Evolutionary conservation across 129 eudicot species (phyloP), one percentile per base, ranked within the genome.

Genomic region (Centaurea solstitialis): DNA sequence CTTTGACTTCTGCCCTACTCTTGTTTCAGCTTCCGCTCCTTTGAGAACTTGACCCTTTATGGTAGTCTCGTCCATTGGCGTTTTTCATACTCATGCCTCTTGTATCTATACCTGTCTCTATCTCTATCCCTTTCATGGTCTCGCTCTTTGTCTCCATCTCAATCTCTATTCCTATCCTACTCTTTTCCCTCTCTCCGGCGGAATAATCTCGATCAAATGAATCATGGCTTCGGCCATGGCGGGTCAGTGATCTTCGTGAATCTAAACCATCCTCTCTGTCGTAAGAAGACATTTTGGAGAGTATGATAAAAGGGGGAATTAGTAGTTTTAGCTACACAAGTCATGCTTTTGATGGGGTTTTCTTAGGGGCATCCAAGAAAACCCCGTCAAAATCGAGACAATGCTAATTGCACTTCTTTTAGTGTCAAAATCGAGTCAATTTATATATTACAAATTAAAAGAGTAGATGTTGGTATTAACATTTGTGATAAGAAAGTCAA

Each of bases 321-420:
- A 26, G 2, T 26, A 26, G 30, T 26, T 26, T 26, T 26, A 26
- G 30, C 30, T 26, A 26, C 30, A 26, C 30, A 26, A 26, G 30
- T 26, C 30, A 26, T 26, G 30, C 30, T 26, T 26, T 93, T 18
- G 99, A 98, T 69, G 99, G 93, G 17, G 99, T 92, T 81, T 88
- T 98, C 79, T 98, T 74, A 98, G 93, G 65, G 98, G 99, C 0
- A n/a, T n/a, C n/a, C n/a, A n/a, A n/a, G n/a, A n/a, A n/a, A n/a
- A n/a, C n/a, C n/a, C n/a, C n/a, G n/a, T n/a, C n/a, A n/a, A n/a
- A n/a, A n/a, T n/a, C n/a, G n/a, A n/a, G n/a, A n/a, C n/a, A n/a
- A n/a, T 26, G 30, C 30, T 26, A 26, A 26, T 26, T 26, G 2
- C 30, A 26, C 30, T 26, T 26, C 30, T 26, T 26, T 26, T 1